These are phyloP conservation scores for Ajuga reptans DNA, from an alignment of 305 asterid genomes.

Conservation along the genomic window DNA sequence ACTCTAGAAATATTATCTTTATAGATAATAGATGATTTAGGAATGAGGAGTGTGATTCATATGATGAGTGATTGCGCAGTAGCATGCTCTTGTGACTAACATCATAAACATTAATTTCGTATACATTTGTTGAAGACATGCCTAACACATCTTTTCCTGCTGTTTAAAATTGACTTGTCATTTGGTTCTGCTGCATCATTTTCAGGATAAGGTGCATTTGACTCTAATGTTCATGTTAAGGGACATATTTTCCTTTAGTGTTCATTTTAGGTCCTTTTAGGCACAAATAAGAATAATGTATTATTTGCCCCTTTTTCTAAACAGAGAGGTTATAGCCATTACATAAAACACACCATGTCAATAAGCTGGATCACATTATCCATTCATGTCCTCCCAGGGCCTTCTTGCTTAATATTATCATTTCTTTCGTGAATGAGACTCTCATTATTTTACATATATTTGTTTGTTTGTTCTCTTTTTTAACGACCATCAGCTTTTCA, in stretches of 20 bases:
- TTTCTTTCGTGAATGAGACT: too few relatives aligned
- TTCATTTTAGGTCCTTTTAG: not conserved
- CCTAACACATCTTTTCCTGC: not conserved
- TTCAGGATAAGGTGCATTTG: not conserved
- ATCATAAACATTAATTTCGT: not conserved
- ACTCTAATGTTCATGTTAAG: not conserved
- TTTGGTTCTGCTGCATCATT: not conserved
- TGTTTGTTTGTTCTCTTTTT: too few relatives aligned
- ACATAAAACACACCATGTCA: not conserved
- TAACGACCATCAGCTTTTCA: too few relatives aligned
- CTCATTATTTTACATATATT: too few relatives aligned
- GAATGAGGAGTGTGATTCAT: not conserved
- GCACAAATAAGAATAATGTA: not conserved
- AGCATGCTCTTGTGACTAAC: not conserved
- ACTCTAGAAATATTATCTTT: not conserved
- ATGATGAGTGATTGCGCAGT: not conserved
- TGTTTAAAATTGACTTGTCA: not conserved
- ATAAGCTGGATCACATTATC: not conserved
- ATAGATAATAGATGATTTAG: not conserved
- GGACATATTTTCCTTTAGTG: not conserved
- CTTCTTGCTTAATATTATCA: too few relatives aligned
- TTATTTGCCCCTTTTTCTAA: too few relatives aligned
- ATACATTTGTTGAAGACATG: not conserved
- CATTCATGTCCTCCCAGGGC: too few relatives aligned
- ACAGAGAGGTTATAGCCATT: not conserved